Conservation (phyloP, 352 stramenopile species). For the Blastocystis sp. region DNA sequence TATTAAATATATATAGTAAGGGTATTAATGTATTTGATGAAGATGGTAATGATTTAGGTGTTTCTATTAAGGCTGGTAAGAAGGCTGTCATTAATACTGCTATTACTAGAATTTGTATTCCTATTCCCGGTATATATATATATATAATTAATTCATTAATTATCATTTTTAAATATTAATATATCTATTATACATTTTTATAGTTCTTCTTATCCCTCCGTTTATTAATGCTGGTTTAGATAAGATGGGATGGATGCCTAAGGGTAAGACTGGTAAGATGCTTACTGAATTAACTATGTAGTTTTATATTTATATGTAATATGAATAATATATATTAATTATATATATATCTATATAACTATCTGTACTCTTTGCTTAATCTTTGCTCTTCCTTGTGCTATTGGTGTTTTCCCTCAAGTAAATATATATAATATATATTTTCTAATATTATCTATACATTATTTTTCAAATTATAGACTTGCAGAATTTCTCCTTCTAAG, state of each 20-base stretch:
- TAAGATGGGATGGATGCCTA: conserved; percentile 1
- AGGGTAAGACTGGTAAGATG: conserved; percentile 17
- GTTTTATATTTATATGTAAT: not conserved
- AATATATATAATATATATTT: no score
- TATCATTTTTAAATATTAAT: no score
- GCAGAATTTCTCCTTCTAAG: conserved; percentile 46
- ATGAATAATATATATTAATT: not conserved
- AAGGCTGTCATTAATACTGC: conserved; percentile 59
- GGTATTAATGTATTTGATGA: conserved; percentile 34
- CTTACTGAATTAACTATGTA: conserved; percentile 8
- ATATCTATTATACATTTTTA: no score
- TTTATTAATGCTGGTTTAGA: conserved; percentile 33
- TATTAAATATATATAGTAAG: conserved; percentile 1
- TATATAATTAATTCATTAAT: not conserved
- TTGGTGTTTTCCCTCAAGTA: conserved; percentile 57
- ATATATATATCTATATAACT: not conserved
- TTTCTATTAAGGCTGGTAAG: conserved; percentile 53
- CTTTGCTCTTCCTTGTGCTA: conserved; percentile 56
- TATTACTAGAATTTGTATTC: conserved; percentile 60
- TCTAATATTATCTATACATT: no score
- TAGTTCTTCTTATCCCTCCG: conserved; percentile 35
- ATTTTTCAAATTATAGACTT: no score
- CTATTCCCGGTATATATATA: conserved; percentile 53
- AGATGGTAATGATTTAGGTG: conserved; percentile 51
- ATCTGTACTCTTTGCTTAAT: conserved; percentile 47